Evolutionary conservation across 805 yeast genomes (phyloP).

Genomic region (Wickerhamiella kurtzmanii): DNA sequence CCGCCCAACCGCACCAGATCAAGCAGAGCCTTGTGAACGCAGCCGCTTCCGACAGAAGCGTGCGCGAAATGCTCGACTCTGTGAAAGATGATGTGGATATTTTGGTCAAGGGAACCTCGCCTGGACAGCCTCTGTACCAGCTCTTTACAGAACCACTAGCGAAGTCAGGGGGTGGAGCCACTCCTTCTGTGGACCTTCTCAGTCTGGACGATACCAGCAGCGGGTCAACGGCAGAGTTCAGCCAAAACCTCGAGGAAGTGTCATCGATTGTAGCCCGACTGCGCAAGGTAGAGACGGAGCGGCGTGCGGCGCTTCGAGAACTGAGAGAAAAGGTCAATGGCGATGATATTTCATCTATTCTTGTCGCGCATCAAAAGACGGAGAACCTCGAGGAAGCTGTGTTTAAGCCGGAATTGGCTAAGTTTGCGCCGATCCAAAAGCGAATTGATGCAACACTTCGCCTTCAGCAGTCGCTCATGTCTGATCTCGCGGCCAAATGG

Average conservation of each 20-base stretch:
- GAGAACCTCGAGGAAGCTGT: conserved; percentile 42
- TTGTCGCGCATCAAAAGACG: conserved; percentile 50
- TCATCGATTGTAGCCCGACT: conserved; percentile 50
- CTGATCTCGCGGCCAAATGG: conserved; percentile 35
- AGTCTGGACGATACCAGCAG: conserved; percentile 9
- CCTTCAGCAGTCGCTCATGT: conserved; percentile 45
- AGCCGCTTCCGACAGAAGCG: conserved; percentile 38
- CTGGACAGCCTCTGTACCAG: conserved; percentile 1
- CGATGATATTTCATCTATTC: conserved; percentile 72
- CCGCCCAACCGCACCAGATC: conserved; percentile 14
- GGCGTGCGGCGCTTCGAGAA: conserved; percentile 45
- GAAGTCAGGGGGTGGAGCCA: conserved; percentile 1
- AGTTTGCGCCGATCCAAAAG: conserved; percentile 55
- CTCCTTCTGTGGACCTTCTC: conserved; percentile 6
- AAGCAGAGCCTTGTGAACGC: conserved; percentile 29
- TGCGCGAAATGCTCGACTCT: conserved; percentile 38
- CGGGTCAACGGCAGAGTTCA: conserved; percentile 20
- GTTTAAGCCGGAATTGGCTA: conserved; percentile 60
- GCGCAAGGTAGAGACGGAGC: conserved; percentile 48
- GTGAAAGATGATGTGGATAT: conserved; percentile 32
- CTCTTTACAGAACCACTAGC: conserved; percentile 3
- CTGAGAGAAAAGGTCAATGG: conserved; percentile 56
- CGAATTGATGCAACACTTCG: conserved; percentile 57
- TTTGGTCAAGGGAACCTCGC: conserved; percentile 32
- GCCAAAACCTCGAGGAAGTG: conserved; percentile 33